Percentiles rank a stretch among this genome's conserved stretches.
phyloP scores from a whole-genome alignment of 2,329 filamentous ascomycete genomes.

The Rhinocladiella mackenziei region DNA sequence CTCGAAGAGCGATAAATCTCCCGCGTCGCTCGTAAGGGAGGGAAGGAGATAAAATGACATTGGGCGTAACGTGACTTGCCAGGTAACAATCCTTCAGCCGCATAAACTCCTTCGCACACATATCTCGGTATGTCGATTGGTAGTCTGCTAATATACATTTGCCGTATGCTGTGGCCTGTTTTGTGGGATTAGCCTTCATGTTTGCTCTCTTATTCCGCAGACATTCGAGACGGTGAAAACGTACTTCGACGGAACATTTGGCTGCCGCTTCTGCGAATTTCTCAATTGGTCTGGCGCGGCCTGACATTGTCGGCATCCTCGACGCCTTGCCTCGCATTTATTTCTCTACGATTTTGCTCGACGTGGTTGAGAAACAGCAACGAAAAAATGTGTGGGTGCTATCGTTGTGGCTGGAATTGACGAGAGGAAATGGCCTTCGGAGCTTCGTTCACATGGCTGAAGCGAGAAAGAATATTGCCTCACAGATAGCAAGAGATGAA shows the following conservation, averaged over 20 bases:
- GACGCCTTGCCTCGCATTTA: too few relatives aligned
- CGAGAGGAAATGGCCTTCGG: too few relatives aligned
- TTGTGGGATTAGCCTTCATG: background rate
- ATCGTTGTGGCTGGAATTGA: too few relatives aligned
- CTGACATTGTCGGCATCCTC: slow-evolving; percentile 40
- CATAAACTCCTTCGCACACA: slow-evolving; percentile 81
- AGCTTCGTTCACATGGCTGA: too few relatives aligned
- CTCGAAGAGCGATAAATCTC: too few relatives aligned
- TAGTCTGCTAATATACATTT: slow-evolving; percentile 90
- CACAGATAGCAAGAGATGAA: too few relatives aligned
- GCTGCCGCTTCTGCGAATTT: slow-evolving; percentile 63
- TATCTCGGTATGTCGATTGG: slow-evolving; percentile 83
- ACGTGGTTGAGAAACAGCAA: too few relatives aligned
- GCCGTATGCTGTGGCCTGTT: slow-evolving; percentile 76
- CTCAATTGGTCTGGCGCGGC: slow-evolving; percentile 60
- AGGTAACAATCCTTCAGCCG: slow-evolving; percentile 81
- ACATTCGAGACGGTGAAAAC: slow-evolving; percentile 16
- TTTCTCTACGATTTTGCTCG: too few relatives aligned
- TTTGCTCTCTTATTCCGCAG: background rate
- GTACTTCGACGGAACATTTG: slow-evolving; percentile 64
- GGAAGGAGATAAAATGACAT: slow-evolving; percentile 3
- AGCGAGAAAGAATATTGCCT: too few relatives aligned
- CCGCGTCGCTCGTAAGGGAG: too few relatives aligned
- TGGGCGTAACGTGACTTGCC: slow-evolving; percentile 48
- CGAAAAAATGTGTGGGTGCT: too few relatives aligned